phyloP scores from a whole-genome alignment of 2,329 filamentous ascomycete species.

The Penicillium sumatraense region DNA sequence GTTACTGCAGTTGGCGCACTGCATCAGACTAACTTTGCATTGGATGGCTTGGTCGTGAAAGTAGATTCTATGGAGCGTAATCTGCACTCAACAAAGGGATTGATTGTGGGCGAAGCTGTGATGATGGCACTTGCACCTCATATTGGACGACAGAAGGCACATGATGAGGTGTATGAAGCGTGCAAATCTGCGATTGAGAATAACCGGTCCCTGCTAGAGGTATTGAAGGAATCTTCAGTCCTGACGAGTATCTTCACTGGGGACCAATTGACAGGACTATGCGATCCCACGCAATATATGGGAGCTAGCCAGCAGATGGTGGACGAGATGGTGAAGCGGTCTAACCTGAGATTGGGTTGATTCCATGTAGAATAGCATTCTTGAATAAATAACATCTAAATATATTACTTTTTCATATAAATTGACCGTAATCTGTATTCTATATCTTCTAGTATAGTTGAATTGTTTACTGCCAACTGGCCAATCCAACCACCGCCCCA shows the following conservation, averaged over 20 bases:
- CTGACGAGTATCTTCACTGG: constrained; percentile 50
- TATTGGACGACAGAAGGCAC: constrained; percentile 57
- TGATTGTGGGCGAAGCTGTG: constrained; percentile 63
- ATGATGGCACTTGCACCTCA: constrained; percentile 62
- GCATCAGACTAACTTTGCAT: constrained; percentile 59
- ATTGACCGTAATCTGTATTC: no score
- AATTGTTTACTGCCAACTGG: neutral
- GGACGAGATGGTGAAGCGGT: constrained; percentile 30
- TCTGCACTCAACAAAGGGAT: constrained; percentile 54
- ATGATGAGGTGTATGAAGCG: constrained; percentile 61
- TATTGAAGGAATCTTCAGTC: constrained; percentile 41
- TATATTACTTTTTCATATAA: no score
- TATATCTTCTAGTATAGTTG: neutral
- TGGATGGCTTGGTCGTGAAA: constrained; percentile 57
- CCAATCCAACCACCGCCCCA: constrained; percentile 13
- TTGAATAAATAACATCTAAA: no score
- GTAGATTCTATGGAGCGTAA: constrained; percentile 55
- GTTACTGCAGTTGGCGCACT: constrained; percentile 58
- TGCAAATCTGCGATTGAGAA: constrained; percentile 56
- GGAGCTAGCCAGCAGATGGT: constrained; percentile 39
- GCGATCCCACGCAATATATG: constrained; percentile 58
- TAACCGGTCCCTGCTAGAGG: constrained; percentile 49
- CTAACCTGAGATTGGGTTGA: neutral
- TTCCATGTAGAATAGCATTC: no score
- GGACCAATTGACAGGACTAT: constrained; percentile 56